Evolutionary conservation across 306 rosid species (phyloP).

Genomic region (Vigna reflexopilosa): DNA sequence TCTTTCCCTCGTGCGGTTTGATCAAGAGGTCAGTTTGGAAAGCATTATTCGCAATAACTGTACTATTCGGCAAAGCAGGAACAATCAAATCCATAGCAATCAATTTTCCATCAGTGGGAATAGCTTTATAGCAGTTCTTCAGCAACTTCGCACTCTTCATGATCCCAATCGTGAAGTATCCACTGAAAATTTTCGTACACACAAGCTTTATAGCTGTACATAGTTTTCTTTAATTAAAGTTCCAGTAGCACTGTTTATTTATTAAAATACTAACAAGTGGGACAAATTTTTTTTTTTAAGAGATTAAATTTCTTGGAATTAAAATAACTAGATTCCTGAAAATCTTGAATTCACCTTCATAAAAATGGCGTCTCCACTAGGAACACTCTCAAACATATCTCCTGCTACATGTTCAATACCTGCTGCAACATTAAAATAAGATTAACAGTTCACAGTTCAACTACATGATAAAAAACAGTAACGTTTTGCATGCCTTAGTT

Average conservation of each 20-base stretch:
- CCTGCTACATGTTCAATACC: constrained; percentile 55
- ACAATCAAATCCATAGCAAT: constrained; percentile 47
- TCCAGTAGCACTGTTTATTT: background rate
- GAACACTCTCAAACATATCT: constrained; percentile 59
- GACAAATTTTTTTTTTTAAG: background rate
- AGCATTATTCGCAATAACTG: background rate
- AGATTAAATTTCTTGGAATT: background rate
- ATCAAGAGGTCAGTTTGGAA: constrained; percentile 47
- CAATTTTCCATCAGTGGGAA: constrained; percentile 50
- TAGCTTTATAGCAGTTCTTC: constrained; percentile 51
- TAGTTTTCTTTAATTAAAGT: background rate
- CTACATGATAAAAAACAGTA: background rate
- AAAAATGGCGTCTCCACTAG: constrained; percentile 52
- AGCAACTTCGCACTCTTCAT: constrained; percentile 48
- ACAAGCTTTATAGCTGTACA: background rate
- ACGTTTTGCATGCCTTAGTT: background rate
- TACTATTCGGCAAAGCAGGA: constrained; percentile 35
- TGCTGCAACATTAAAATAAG: background rate
- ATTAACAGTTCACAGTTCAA: background rate
- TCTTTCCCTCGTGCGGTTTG: constrained; percentile 54
- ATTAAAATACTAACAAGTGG: too few species aligned
- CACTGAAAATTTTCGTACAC: constrained; percentile 29
- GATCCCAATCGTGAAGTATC: constrained; percentile 58
- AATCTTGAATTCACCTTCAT: constrained; percentile 50
- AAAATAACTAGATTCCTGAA: background rate